Evolutionary conservation across 331 rosid genomes (phyloP), one percentile per base, ranked within the genome.

Genomic region (Stylosanthes scabra): DNA sequence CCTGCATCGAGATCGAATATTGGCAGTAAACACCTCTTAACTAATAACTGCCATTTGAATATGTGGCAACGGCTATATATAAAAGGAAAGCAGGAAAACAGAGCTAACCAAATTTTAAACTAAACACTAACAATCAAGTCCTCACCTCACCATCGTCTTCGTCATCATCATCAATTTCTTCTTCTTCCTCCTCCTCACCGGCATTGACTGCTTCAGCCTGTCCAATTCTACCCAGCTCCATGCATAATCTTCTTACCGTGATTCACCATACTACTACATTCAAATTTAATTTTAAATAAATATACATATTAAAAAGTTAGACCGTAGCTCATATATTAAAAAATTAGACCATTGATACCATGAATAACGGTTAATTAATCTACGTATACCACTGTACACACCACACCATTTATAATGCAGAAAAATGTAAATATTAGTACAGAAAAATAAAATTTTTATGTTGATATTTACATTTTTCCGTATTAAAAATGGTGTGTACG

Each of bases 41-140:
- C 25, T 20, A 20, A 70, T 85, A 92, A 92, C 96, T 84, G 78
- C 76, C 96, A 81, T 83, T 92, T 89, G 90, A 90, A 92, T 67
- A 71, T 63, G 64, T 59, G 70, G 78, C 31, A 86, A 88, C 97
- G 92, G 96, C 96, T 87, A 89, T 42, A 46, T 72, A 71, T 72
- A 72, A 86, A 81, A 72, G 72, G 73, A 77, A 74, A 49, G 78
- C 63, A 74, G 91, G 86, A 65, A 65, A 78, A 71, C 68, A 79
- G 59, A 68, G 77, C 85, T 71, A 88, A 84, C 90, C 86, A 80
- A 82, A 76, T 87, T 91, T 89, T 80, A 83, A 91, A 84, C 82
- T 86, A 20, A 82, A 82, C 83, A 82, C 59, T 54, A 72, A 83
- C 91, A 86, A 79, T 85, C 92, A 74, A 58, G 81, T 81, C 78